Evolutionary conservation across 768 basidiomycete genomes (phyloP), one percentile per base, ranked within the genome.

Genomic region (Naganishia kalamii): DNA sequence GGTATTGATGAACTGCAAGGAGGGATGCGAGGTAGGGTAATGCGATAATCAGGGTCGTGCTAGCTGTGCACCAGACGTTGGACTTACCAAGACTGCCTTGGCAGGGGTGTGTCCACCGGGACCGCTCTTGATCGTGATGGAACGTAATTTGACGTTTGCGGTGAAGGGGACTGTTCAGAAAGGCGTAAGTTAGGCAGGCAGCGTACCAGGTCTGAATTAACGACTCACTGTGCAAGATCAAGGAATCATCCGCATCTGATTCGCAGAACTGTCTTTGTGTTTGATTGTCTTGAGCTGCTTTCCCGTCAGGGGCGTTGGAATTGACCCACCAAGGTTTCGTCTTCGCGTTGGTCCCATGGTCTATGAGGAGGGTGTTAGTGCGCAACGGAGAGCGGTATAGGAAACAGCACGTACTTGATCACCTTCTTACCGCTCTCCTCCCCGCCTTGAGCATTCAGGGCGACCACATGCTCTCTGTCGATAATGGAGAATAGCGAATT

Each of bases 191-290:
- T 6, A 51, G 33, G 27, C 29, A 49, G 49, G 40, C 64, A 52
- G 68, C 30, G 23, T 44, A 29, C 15, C 15, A n/a, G 17, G 27
- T n/a, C 60, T 12, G 59, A 63, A 0, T 64, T 66, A 43, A 66
- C 67, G 0, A 68, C 73, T 50, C 64, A 76, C 76, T 75, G 29
- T 71, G 73, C 29, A 74, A 66, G 60, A 78, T 79, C 61, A 96
- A 77, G 77, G 91, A 88, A 73, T 93, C 92, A 77, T 94, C 92
- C 35, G 88, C 88, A 69, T 96, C 92, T 19, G 90, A 92, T 77
- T 92, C 88, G 65, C 92, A 75, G 67, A 79, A 89, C 92, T 96
- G 69, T 8, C 47, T 29, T 63, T 47, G 40, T 17, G 27, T 27
- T 52, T 57, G 66, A 44, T 52, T 33, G 15, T 52, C 13, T 13